These are phyloP conservation scores for Suillus tomentosus DNA, from an alignment of 768 basidiomycete genomes.

Conservation along the genomic window DNA sequence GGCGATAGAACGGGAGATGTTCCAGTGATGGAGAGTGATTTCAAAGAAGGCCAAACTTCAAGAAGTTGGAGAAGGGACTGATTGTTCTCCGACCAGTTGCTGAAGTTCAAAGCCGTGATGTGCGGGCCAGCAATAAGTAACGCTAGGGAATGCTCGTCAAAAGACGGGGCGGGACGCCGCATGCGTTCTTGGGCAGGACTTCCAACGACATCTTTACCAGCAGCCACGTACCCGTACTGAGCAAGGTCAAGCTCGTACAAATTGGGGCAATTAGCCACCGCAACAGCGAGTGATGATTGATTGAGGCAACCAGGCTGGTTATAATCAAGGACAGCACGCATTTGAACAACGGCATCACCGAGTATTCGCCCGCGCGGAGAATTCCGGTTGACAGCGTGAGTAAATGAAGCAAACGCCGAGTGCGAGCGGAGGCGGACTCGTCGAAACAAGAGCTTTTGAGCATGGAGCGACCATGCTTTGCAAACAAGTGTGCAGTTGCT, in stretches of 20 bases:
- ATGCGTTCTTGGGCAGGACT: constrained; percentile 48
- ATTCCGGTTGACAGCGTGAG: constrained; percentile 47
- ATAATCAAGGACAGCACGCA: constrained; percentile 63
- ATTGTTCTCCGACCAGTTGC: constrained; percentile 71
- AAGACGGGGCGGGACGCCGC: constrained; percentile 53
- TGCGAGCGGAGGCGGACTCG: constrained; percentile 56
- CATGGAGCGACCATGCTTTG: constrained; percentile 62
- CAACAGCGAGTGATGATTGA: constrained; percentile 57
- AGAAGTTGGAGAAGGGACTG: constrained; percentile 61
- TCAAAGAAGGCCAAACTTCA: constrained; percentile 60
- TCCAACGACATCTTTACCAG: constrained; percentile 53
- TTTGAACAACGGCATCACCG: constrained; percentile 51
- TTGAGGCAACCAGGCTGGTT: constrained; percentile 64
- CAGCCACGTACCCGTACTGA: constrained; percentile 58
- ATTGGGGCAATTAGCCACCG: constrained; percentile 60
- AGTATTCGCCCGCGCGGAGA: constrained; percentile 52
- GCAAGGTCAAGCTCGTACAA: constrained; percentile 56
- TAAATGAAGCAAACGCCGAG: constrained; percentile 55
- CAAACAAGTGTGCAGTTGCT: constrained; percentile 62
- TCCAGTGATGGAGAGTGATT: constrained; percentile 58
- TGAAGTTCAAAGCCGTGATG: constrained; percentile 57
- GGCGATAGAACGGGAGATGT: constrained; percentile 53
- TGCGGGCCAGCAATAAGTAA: constrained; percentile 56
- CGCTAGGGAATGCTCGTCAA: constrained; percentile 52
- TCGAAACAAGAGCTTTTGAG: constrained; percentile 67